phyloP scores from a whole-genome alignment of 768 basidiomycete genomes.

The Pisolithus microcarpus region DNA sequence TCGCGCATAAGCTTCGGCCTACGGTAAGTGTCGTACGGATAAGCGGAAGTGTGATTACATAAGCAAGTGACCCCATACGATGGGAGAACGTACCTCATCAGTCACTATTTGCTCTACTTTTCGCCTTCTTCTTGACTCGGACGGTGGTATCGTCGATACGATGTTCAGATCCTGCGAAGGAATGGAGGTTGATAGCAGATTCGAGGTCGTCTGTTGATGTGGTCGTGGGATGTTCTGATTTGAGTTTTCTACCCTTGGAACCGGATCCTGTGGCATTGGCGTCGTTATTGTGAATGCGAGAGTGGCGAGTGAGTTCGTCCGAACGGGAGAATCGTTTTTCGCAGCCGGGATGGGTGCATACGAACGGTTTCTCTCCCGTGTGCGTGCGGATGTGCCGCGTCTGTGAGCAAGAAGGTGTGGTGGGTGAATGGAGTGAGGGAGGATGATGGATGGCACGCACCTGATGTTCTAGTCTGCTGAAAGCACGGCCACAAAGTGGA shows the following conservation, averaged over 20 bases:
- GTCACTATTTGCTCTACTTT: conserved; percentile 72
- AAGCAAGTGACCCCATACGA: background rate
- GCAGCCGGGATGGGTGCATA: conserved; percentile 87
- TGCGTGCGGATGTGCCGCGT: conserved; percentile 98
- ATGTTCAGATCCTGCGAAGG: conserved; percentile 14
- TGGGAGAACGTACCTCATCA: conserved; percentile 59
- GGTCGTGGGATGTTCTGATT: conserved; percentile 16
- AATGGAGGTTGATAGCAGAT: conserved; percentile 20
- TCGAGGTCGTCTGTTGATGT: conserved; percentile 20
- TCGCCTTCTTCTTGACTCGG: conserved; percentile 67
- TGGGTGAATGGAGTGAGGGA: conserved; percentile 13
- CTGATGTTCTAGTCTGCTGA: conserved; percentile 95
- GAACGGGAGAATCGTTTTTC: conserved; percentile 97
- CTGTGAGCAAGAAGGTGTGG: conserved; percentile 34
- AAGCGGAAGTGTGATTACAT: conserved; percentile 15
- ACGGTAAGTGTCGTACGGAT: conserved; percentile 3
- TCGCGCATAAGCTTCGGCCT: conserved; percentile 55
- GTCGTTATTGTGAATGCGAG: conserved; percentile 81
- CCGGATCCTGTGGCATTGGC: conserved; percentile 24
- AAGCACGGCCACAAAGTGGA: conserved; percentile 85
- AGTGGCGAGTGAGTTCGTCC: conserved; percentile 97
- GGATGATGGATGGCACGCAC: conserved; percentile 34
- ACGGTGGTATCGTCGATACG: conserved; percentile 21
- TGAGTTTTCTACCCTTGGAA: conserved; percentile 26
- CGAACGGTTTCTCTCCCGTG: conserved; percentile 96